A percentile compares a stretch with the other conserved stretches of the same genome.
Conservation (phyloP, 371 early-diverging fungal genomes). For the Circinella umbellata region DNA sequence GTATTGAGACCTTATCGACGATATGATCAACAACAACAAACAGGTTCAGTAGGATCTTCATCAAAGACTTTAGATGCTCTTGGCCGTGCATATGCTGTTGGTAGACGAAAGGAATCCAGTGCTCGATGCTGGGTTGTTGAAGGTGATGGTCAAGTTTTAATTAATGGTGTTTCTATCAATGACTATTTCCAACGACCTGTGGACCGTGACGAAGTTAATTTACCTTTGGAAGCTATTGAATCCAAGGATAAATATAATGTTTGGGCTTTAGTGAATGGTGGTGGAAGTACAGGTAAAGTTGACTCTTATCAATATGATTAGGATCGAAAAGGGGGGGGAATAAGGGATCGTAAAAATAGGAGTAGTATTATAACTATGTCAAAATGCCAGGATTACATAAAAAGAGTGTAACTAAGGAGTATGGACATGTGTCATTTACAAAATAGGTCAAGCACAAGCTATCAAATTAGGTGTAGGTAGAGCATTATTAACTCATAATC, state of each 20-base stretch:
- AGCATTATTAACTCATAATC: constrained; percentile 77
- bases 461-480: constrained; percentile 85
- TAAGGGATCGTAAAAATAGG: too few species aligned
- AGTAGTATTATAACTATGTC: too few species aligned
- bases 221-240: constrained; percentile 77
- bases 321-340: too few species aligned
- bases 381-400: too few species aligned
- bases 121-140: constrained; percentile 83
- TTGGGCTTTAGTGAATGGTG: constrained; percentile 86
- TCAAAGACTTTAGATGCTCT: constrained; percentile 66
- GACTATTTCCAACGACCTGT: constrained; percentile 75
- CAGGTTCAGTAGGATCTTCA: constrained; percentile 3
- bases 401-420: too few species aligned
- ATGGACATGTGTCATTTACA: neutral
- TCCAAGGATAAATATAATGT: constrained; percentile 82
- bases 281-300: constrained; percentile 77
- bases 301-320: too few species aligned
- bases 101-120: constrained; percentile 85
- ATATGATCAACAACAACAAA: constrained; percentile 29
- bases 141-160: constrained; percentile 77
- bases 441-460: constrained; percentile 85
- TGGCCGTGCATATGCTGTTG: constrained; percentile 83
- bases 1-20: constrained; percentile 52
- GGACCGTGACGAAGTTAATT: constrained; percentile 72
- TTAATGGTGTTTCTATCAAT: constrained; percentile 83